Evolutionary conservation across 2,329 filamentous ascomycete genomes (phyloP).

Genomic region (Boeremia lycopersici): DNA sequence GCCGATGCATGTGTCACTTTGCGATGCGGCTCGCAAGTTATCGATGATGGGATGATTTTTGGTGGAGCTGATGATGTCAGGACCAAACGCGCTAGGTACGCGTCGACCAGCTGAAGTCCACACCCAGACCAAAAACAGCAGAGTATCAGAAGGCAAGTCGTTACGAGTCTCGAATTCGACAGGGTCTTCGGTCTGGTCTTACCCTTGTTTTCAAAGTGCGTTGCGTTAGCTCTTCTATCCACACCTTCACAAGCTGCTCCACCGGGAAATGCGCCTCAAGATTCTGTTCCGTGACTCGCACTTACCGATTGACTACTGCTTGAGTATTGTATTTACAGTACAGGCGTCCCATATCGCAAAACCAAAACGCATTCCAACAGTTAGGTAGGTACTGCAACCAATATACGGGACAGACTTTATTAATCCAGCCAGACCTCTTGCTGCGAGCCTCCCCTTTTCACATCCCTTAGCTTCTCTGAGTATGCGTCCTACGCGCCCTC

Average conservation of each 20-base stretch:
- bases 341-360: no score
- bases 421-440: not conserved
- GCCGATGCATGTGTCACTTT: slow-evolving; percentile 11
- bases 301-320: no score
- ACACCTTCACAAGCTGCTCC: no score
- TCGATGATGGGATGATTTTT: slow-evolving; percentile 15
- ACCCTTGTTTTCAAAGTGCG: no score
- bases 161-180: not conserved
- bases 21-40: slow-evolving; percentile 10
- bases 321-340: no score
- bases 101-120: slow-evolving; percentile 1
- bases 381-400: no score
- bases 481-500: slow-evolving; percentile 29
- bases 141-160: not conserved
- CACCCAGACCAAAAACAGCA: not conserved
- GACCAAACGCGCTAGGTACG: slow-evolving; percentile 1
- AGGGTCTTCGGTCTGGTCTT: no score
- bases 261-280: no score
- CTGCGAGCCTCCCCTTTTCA: not conserved
- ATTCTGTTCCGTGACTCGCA: no score
- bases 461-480: slow-evolving; percentile 18
- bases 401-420: no score
- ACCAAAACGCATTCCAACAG: no score
- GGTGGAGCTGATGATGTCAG: slow-evolving; percentile 22
- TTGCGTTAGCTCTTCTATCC: no score